Conservation (phyloP, 305 asterid species). For the Solanum hybrid region DNA sequence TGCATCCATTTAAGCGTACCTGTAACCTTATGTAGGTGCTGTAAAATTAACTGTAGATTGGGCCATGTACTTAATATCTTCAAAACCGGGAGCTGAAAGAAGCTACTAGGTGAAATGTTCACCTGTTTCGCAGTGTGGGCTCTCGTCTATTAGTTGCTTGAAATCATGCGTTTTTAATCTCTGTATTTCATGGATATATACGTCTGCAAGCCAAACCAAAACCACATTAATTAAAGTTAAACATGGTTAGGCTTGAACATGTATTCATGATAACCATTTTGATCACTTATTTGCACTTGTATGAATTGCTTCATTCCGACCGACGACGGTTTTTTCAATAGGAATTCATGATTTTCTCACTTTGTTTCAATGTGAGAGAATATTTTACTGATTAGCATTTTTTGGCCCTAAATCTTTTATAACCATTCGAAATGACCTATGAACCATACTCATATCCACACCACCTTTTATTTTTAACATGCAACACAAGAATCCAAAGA, state of each 20-base stretch:
- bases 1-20: slow-evolving; percentile 1
- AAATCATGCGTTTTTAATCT: background rate
- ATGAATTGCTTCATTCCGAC: background rate
- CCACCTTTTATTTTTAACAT: background rate
- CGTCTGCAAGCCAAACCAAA: background rate
- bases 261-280: background rate
- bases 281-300: background rate
- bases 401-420: background rate
- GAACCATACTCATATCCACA: background rate
- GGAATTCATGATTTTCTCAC: background rate
- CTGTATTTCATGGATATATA: background rate
- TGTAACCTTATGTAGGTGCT: slow-evolving; percentile 1
- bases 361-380: background rate
- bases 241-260: background rate
- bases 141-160: background rate
- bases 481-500: background rate
- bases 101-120: background rate
- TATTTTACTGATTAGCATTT: background rate
- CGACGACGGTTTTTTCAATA: too few species aligned
- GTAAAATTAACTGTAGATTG: slow-evolving; percentile 2
- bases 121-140: background rate
- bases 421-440: background rate
- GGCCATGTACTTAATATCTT: background rate
- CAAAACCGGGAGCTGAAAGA: background rate
- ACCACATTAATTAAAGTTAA: background rate